Evolutionary conservation across 345 rosid species (phyloP), one percentile per base, ranked within the genome.

Genomic region (Alliaria petiolata): DNA sequence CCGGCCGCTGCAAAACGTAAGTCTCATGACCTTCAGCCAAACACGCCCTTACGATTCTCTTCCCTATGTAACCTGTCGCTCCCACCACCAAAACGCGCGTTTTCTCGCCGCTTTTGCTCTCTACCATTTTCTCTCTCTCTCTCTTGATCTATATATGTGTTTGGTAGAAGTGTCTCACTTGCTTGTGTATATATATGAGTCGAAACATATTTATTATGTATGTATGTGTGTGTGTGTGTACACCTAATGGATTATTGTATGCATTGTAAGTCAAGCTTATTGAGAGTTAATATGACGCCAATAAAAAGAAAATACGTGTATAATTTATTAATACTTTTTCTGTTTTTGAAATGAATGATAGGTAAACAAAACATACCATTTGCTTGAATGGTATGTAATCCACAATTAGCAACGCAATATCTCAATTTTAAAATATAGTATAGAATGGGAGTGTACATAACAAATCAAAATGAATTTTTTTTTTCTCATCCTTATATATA

Each of bases 21-120:
- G 92, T 93, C 53, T 78, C 74, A 34, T 90, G 95, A 1, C 96
- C 97, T 67, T 65, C 79, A 7, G 20, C 85, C 71, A 93, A 74
- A 71, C 97, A 82, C 13, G 97, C 96, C 83, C 63, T 82, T 42
- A 86, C 97, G 66, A 93, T 69, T 51, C 93, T 81, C 88, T 77
- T 88, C 46, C 98, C 98, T 22, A 90, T 57, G 82, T 86, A 88
- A 2, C 97, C 96, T 7, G 89, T 90, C 19, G 86, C 98, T 28
- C 93, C 96, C 14, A 87, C 76, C 9, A 93, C 81, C 30, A 93
- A 78, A 25, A 93, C 93, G 8, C 76, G 71, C 51, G 80, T 63
- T 79, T 84, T 77, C 61, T 69, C 66, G 5, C 17, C 50, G 54
- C 8, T 0, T 45, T 55, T 55, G 45, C 28, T 16, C 22, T 55